Evolutionary conservation across 108 stramenopile species (phyloP), one percentile per base, ranked within the genome.

Genomic region (Stephanodiscus triporus): DNA sequence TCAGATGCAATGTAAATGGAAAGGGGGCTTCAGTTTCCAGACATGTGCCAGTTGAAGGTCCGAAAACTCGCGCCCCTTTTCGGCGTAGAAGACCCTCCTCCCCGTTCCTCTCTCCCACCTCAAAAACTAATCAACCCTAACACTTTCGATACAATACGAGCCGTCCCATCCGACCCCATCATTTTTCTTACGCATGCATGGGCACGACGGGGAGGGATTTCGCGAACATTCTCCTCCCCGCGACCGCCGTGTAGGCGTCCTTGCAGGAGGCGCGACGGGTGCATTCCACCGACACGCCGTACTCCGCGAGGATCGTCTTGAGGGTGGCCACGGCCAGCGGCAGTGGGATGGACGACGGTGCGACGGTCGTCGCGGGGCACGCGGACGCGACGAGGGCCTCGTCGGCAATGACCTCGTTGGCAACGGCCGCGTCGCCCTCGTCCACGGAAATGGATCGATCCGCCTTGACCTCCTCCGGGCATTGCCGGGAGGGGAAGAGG

Each of bases 311-410:
- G 17, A 94, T 70, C 16, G 93, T 89, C 1, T 87, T 88, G 65
- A 94, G 76, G 0, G 90, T 94, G 26, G 93, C 93, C 49, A 90
- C 89, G 34, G 93, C 93, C 49, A 91, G 47, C 20, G 88, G 88
- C 50, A 89, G 76, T 20, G 84, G 63, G 34, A 76, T 70, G 5
- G 66, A 36, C 6, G 60, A 42, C 56, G 36, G 0, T 9, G 17
- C 62, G 9, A 47, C 43, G 32, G 24, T 34, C 17, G 50, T 40
- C n/a, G 60, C 47, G 29, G 50, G 9, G 42, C 66, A 48, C 19
- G 64, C 14, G 30, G 32, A 55, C 63, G 48, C 30, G 48, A 63
- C 5, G 61, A 60, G 20, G 24, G 16, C 34, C 51, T 55, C 24
- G 55, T 24, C 69, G 8, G 65, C 75, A 20, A 56, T 17, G 40